Evolutionary conservation across 1,284 basidiomycete genomes (phyloP).

Genomic region (Cutaneotrichosporon sp.): DNA sequence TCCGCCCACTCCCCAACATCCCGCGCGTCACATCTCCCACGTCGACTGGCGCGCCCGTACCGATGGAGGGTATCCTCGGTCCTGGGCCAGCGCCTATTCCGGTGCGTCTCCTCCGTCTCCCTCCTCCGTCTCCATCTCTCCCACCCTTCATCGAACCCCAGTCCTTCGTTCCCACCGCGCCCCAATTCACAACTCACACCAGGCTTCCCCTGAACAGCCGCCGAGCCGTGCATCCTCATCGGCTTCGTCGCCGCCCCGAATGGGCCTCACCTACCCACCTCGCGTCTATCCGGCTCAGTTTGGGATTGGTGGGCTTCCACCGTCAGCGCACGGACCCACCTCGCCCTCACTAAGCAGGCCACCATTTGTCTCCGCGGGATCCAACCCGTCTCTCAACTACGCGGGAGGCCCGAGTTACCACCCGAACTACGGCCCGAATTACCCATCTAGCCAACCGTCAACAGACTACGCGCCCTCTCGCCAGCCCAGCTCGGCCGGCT

Average conservation of each 20-base stretch:
- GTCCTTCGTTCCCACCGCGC: neutral
- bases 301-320: neutral
- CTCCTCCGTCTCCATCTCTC: too few relatives aligned
- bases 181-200: neutral
- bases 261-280: constrained; percentile 10
- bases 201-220: constrained; percentile 5
- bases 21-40: neutral
- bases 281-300: neutral
- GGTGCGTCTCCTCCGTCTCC: neutral
- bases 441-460: too few relatives aligned
- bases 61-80: neutral
- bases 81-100: constrained; percentile 3
- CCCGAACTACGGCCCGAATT: neutral
- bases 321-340: neutral
- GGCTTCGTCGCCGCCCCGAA: too few relatives aligned
- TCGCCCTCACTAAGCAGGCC: neutral
- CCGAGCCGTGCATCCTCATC: neutral
- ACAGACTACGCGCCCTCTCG: too few relatives aligned
- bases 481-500: neutral
- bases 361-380: neutral
- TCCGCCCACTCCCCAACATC: neutral
- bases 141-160: neutral
- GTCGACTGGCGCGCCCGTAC: neutral
- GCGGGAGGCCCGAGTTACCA: neutral
- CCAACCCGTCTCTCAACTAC: neutral